These are phyloP conservation scores for Quercus engelmannii DNA, from an alignment of 306 rosid genomes.

Conservation along the genomic window DNA sequence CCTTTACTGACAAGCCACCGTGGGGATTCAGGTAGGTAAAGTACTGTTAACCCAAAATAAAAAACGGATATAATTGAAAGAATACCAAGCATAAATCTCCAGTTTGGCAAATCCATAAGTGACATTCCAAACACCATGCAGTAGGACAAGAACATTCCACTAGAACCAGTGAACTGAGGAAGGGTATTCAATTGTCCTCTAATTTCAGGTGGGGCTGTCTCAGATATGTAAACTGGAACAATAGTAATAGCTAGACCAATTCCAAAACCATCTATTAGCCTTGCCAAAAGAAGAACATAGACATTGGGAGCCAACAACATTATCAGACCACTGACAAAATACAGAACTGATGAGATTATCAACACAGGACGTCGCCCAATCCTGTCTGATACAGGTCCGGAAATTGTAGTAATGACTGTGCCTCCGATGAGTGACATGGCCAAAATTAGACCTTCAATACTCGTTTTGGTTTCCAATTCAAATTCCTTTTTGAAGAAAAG, in stretches of 20 bases:
- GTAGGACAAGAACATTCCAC: conserved; percentile 87
- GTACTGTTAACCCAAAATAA: conserved; percentile 55
- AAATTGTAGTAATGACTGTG: conserved; percentile 74
- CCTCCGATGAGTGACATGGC: conserved; percentile 95
- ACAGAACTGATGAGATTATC: conserved; percentile 78
- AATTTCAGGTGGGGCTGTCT: conserved; percentile 94
- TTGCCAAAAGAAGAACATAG: conserved; percentile 72
- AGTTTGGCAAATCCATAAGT: conserved; percentile 51
- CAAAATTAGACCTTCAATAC: conserved; percentile 83
- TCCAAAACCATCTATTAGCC: conserved; percentile 90
- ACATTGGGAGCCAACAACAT: conserved; percentile 98
- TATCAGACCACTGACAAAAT: conserved; percentile 72
- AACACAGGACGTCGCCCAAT: conserved; percentile 88
- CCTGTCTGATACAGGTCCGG: conserved; percentile 75
- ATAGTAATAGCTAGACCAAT: conserved; percentile 84
- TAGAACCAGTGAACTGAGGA: conserved; percentile 92
- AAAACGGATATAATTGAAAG: conserved; percentile 72
- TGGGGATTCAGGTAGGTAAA: conserved; percentile 93
- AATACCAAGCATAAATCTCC: conserved; percentile 95
- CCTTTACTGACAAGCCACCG: conserved; percentile 98
- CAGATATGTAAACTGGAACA: conserved; percentile 88
- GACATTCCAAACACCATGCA: conserved; percentile 98
- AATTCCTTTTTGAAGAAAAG: conserved; percentile 84
- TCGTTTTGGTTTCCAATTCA: conserved; percentile 62
- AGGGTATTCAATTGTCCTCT: conserved; percentile 87